Evolutionary conservation across 2,329 filamentous ascomycete genomes (phyloP), one percentile per base, ranked within the genome.

Genomic region (Venturia carpophila): DNA sequence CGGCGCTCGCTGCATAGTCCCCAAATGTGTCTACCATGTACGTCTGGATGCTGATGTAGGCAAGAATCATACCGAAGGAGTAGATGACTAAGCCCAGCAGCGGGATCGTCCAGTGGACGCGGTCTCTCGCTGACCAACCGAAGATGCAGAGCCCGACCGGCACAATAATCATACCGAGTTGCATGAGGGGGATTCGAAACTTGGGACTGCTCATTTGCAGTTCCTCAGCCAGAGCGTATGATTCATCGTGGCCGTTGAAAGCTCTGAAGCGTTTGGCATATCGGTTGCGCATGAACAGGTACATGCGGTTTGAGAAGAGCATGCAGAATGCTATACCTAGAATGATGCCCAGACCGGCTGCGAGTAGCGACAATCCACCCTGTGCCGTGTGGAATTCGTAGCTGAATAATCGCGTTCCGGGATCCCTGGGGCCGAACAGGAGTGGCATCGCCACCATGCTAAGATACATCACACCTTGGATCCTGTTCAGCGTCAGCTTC

Each of bases 361-460:
- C 83, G 47, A 88, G 79, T 72, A 87, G 88, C 71, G 88, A 85
- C 0, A 89, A 72, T 0, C 83, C 83, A 19, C 82, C 84, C 30
- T 84, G 83, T 62, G 83, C 82, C 11, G 80, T 76, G 0, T 80
- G 79, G 69, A 87, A 78, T 64, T 78, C 70, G 69, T 89, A 90
- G 17, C 27, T n/a, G 24, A 58, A 58, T 7, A 58, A 11, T 7
- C 27, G 10, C 17, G 17, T 19, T 19, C 19, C 19, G 5, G 52
- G 52, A 27, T 52, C 47, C 37, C 19, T 19, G 11, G 52, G 52
- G 5, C 52, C 52, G 30, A 34, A 58, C 3, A 58, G 52, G 15
- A 58, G 52, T 1, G 52, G 52, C 52, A 58, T 34, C 30, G 52
- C 30, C 27, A 58, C 27, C 52, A 58, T 58, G 52, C 52, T 58